Evolutionary conservation across 169 alveolate species (phyloP).

Genomic region (Cryptosporidium sp.): DNA sequence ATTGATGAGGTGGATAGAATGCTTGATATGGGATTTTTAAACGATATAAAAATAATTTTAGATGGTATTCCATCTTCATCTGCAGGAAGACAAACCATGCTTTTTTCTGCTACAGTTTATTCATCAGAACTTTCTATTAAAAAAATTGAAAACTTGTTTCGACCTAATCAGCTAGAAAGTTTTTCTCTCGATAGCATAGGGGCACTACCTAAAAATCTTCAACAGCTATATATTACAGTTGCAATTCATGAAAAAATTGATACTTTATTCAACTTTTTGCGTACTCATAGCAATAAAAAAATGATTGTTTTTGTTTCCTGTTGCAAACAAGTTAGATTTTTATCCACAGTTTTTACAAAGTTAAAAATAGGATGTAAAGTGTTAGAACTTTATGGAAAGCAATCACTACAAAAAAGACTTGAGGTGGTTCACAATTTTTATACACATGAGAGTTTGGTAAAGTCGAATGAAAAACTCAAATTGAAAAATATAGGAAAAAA

Average conservation of each 20-base stretch:
- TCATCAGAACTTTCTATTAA: conserved; percentile 77
- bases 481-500: neutral
- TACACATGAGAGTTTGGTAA: conserved; percentile 10
- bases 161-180: conserved; percentile 74
- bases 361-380: conserved; percentile 78
- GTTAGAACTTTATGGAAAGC: conserved; percentile 82
- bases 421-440: conserved; percentile 56
- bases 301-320: conserved; percentile 91
- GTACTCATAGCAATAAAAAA: conserved; percentile 90
- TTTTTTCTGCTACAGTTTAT: conserved; percentile 94
- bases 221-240: conserved; percentile 89
- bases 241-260: conserved; percentile 91
- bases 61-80: conserved; percentile 84
- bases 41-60: conserved; percentile 87
- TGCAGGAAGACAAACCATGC: conserved; percentile 85
- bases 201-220: conserved; percentile 77
- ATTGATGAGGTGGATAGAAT: conserved; percentile 89
- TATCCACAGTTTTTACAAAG: conserved; percentile 37
- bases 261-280: conserved; percentile 91
- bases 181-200: conserved; percentile 58
- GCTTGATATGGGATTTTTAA: conserved; percentile 92
- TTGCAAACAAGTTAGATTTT: conserved; percentile 92
- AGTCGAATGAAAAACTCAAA: neutral
- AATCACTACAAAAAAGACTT: conserved; percentile 70
- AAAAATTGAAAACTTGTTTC: conserved; percentile 78